Base-by-base conservation (phyloP, 2,329 filamentous ascomycete genomes). In the Claviceps africana region DNA sequence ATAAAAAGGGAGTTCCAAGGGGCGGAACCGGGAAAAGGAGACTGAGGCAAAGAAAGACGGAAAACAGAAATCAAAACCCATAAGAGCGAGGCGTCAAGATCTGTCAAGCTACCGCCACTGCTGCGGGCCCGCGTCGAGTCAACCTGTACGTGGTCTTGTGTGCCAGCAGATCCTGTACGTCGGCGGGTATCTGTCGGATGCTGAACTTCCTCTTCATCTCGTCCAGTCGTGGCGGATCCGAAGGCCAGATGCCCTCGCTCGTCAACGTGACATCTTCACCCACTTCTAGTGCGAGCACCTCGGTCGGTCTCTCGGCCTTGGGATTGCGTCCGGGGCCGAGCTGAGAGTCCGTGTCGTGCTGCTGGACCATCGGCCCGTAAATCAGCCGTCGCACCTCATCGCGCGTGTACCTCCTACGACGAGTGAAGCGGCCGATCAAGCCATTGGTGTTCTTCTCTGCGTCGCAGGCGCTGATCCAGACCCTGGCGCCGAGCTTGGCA, bases 391-490 rank as follows among this genome's bases (percentile, higher is more conserved):
- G 66, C 1, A 78, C 70, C 48, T 80, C 73, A 35, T 75, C 68
- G 9, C 62, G 57, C 0, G 61, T 63, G 59, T 71, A 77, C 48
- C 64, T 67, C 49, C 62, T 65, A 15, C 73, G 77, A 55, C 70
- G 72, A 4, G 80, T 67, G 60, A 75, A 69, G 42, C 64, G 71
- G 4, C 73, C 76, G 3, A 72, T 73, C 48, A 78, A 60, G 0
- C 79, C 80, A 3, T 66, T 68, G 28, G 74, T 72, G 72, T 68
- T 52, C 70, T 70, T 4, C 78, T 78, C 13, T 72, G 72, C 1
- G 82, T 64, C 21, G 70, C 71, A 39, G 69, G 65, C 2, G 79
- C 79, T 28, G 81, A 55, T 53, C 53, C 53, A 55, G 25, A 40
- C 50, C 15, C 48, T 51, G 2, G 53, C 53, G 7, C 53, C 51